Conservation (phyloP, 495 filamentous ascomycete species). For the Zalerion maritima region DNA sequence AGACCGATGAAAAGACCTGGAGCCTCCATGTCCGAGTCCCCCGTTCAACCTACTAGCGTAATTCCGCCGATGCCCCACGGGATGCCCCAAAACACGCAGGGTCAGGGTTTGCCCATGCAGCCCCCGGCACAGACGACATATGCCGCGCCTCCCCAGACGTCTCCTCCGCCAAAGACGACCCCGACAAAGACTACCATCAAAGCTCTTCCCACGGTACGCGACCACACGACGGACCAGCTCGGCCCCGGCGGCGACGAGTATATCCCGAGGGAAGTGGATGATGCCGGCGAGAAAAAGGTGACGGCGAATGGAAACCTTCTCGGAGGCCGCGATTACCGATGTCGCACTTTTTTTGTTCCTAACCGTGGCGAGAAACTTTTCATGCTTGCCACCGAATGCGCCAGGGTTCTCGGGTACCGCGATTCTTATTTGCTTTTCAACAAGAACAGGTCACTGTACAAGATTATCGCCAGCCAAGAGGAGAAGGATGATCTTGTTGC, state of each 20-base stretch:
- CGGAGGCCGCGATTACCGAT: slow-evolving; percentile 78
- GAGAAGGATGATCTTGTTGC: slow-evolving; percentile 95
- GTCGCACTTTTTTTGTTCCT: slow-evolving; percentile 85
- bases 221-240: slow-evolving; percentile 96
- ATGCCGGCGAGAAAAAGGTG: slow-evolving; percentile 88
- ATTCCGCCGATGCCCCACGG: slow-evolving; percentile 32
- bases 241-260: slow-evolving; percentile 91
- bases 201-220: slow-evolving; percentile 85
- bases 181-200: slow-evolving; percentile 88
- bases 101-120: slow-evolving; percentile 52
- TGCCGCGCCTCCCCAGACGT: slow-evolving; percentile 49
- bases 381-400: slow-evolving; percentile 98
- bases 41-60: slow-evolving; percentile 34
- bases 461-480: slow-evolving; percentile 91
- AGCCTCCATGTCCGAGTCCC: slow-evolving; percentile 30
- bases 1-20: slow-evolving; percentile 58
- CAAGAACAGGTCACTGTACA: slow-evolving; percentile 93
- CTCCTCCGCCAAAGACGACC: slow-evolving; percentile 66
- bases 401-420: slow-evolving; percentile 82
- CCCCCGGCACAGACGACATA: slow-evolving; percentile 35
- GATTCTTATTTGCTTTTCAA: slow-evolving; percentile 98
- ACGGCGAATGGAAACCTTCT: slow-evolving; percentile 64
- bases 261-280: slow-evolving; percentile 83
- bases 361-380: slow-evolving; percentile 85
- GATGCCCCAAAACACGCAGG: slow-evolving; percentile 61